These are phyloP conservation scores for Boletellus emodensis DNA, from an alignment of 768 basidiomycete species.

Conservation along the genomic window DNA sequence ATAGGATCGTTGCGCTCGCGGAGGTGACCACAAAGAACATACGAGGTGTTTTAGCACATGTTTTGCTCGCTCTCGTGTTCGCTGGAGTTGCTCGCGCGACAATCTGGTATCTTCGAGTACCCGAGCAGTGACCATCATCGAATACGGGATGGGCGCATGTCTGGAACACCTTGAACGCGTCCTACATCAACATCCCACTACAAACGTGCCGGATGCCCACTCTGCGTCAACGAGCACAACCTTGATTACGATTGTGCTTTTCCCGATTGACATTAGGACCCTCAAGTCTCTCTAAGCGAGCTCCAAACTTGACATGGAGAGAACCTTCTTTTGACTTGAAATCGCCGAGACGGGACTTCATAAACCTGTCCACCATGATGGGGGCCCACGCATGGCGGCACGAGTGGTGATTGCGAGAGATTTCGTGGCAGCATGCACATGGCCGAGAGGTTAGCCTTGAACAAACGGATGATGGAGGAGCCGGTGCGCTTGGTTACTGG, in stretches of 20 bases:
- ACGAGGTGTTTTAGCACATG: neutral
- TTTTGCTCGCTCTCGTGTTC: neutral
- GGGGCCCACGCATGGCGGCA: too few relatives aligned
- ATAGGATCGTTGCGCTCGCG: conserved; percentile 20
- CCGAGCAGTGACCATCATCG: neutral
- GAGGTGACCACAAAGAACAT: conserved; percentile 17
- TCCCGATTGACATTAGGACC: conserved; percentile 2
- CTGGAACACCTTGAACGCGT: conserved; percentile 45
- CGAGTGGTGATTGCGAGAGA: too few relatives aligned
- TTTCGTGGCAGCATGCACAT: too few relatives aligned
- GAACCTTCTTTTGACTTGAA: neutral
- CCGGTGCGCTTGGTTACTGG: too few relatives aligned
- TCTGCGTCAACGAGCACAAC: conserved; percentile 11
- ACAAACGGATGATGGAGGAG: too few relatives aligned
- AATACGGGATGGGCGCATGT: conserved; percentile 47
- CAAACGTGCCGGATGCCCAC: conserved; percentile 18
- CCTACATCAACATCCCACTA: conserved; percentile 52
- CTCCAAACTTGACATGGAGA: neutral
- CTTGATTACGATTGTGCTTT: conserved; percentile 12
- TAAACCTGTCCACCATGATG: too few relatives aligned
- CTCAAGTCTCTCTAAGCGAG: conserved; percentile 4
- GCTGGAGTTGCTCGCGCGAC: too few relatives aligned
- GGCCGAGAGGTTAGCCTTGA: too few relatives aligned
- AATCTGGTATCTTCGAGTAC: conserved; percentile 13
- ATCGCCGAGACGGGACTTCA: too few relatives aligned